Percentiles rank a stretch among this genome's conserved stretches.
Conservation (phyloP, 768 basidiomycete species). For the Mrakia hoshinonis region DNA sequence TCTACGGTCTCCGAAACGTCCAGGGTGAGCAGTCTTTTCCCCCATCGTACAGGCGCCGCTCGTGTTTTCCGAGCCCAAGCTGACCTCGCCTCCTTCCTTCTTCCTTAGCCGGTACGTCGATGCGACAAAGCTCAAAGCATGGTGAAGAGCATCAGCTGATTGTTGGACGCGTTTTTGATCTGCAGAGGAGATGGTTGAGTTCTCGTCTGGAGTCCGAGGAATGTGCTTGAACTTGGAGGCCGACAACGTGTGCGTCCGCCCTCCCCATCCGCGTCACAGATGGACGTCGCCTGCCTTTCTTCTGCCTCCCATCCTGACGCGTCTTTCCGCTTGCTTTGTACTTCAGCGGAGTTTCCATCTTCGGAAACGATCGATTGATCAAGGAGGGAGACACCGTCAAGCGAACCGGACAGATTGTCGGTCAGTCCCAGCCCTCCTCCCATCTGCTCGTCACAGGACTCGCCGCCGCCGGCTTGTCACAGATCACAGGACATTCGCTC, state of each 20-base stretch:
- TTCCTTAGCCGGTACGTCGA: constrained; percentile 1
- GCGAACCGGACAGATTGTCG: constrained; percentile 99
- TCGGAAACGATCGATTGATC: constrained; percentile 95
- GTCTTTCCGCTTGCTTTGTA: background rate
- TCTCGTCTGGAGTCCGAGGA: constrained; percentile 98
- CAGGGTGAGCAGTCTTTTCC: constrained; percentile 56
- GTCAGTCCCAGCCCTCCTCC: constrained; percentile 9
- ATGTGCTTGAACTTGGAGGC: constrained; percentile 99
- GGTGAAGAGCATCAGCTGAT: background rate
- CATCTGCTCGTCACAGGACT: background rate
- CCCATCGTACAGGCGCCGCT: background rate
- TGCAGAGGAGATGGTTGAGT: constrained; percentile 99
- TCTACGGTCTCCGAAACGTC: constrained; percentile 96
- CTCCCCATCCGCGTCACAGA: too few species aligned
- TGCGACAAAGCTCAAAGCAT: background rate
- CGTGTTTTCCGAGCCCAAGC: background rate
- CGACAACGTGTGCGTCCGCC: constrained; percentile 46
- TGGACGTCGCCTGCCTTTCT: too few species aligned
- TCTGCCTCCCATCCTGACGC: background rate
- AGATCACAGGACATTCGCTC: background rate
- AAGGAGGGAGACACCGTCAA: constrained; percentile 99
- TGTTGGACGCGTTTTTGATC: background rate
- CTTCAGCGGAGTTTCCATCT: constrained; percentile 97
- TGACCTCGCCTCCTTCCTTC: constrained; percentile 1
- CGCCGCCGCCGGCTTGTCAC: background rate